Percentiles rank a stretch among this genome's conserved stretches.
Evolutionary conservation across 345 rosid species (phyloP).

Genomic region (Linum trigynum): DNA sequence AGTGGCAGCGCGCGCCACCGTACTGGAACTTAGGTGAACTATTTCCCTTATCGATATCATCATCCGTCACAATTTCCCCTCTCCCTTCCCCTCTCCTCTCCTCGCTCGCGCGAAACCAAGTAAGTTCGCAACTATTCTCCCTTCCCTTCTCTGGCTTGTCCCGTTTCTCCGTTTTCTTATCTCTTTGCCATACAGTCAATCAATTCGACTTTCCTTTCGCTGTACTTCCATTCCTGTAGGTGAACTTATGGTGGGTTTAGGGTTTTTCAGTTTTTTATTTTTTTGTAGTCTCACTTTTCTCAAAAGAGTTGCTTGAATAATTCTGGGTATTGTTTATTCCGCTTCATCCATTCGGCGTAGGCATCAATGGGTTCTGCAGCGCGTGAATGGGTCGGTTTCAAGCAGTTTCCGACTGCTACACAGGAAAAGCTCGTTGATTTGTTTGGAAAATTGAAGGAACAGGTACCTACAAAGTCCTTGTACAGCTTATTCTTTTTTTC

Average conservation of each 20-base stretch:
- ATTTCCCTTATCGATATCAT: too few species aligned
- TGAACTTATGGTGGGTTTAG: conserved; percentile 17
- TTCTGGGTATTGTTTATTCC: background rate
- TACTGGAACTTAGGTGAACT: too few species aligned
- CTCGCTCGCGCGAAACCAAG: background rate
- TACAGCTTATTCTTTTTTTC: background rate
- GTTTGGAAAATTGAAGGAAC: conserved; percentile 59
- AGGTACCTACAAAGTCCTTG: conserved; percentile 31
- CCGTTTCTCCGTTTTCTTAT: background rate
- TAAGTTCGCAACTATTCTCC: background rate
- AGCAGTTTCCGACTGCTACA: conserved; percentile 72
- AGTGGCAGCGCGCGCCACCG: too few species aligned
- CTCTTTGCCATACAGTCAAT: background rate
- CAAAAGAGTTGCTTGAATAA: background rate
- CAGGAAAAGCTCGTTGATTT: conserved; percentile 60
- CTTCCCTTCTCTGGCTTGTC: background rate
- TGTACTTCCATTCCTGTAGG: background rate
- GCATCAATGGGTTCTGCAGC: conserved; percentile 18
- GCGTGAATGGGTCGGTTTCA: conserved; percentile 77
- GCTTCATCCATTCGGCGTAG: background rate
- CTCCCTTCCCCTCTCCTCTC: background rate
- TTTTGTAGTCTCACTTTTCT: background rate
- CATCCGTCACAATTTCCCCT: too few species aligned
- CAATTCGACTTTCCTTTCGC: background rate
- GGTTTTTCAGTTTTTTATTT: background rate